Evolutionary conservation across 495 filamentous ascomycete genomes (phyloP).

Genomic region (Penicillium nucicola): DNA sequence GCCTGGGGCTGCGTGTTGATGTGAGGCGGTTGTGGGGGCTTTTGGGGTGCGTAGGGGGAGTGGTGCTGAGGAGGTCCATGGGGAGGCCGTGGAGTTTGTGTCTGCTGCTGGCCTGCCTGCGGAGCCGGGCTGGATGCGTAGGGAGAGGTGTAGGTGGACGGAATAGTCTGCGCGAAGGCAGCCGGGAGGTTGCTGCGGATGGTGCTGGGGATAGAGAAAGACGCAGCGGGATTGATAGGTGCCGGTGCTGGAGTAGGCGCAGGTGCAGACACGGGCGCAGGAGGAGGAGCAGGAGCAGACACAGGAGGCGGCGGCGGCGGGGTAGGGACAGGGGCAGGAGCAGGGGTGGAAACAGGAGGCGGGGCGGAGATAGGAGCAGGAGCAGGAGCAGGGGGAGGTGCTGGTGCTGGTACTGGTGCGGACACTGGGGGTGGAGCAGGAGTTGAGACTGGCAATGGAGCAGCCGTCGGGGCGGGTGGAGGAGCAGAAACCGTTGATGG

Average conservation of each 20-base stretch:
- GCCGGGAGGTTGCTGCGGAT: slow-evolving; percentile 44
- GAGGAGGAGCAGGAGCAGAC: slow-evolving; percentile 1
- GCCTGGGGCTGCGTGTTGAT: slow-evolving; percentile 18
- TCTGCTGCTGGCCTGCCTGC: slow-evolving; percentile 27
- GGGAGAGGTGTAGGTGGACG: slow-evolving; percentile 41
- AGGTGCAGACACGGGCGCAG: slow-evolving; percentile 6
- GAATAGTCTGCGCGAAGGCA: slow-evolving; percentile 38
- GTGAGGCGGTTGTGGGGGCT: slow-evolving; percentile 18
- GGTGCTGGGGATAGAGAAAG: slow-evolving; percentile 40
- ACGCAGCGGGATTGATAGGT: slow-evolving; percentile 19
- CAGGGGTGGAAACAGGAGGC: slow-evolving; percentile 18
- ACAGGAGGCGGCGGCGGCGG: too few relatives aligned
- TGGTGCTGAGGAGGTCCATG: slow-evolving; percentile 24
- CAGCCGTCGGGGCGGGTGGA: slow-evolving; percentile 6
- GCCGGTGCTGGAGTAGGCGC: slow-evolving; percentile 6
- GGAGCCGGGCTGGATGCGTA: slow-evolving; percentile 42
- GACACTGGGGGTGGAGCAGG: slow-evolving; percentile 3
- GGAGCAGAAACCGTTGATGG: slow-evolving; percentile 8
- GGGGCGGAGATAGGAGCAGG: slow-evolving; percentile 13
- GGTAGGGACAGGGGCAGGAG: slow-evolving; percentile 11
- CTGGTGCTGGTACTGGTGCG: slow-evolving; percentile 4
- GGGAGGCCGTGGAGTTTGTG: slow-evolving; percentile 28
- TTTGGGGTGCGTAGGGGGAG: slow-evolving; percentile 23
- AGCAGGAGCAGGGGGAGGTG: slow-evolving; percentile 17
- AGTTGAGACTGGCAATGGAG: slow-evolving; percentile 15